Evolutionary conservation across 768 basidiomycete species (phyloP), one percentile per base, ranked within the genome.

Genomic region (Rhodotorula sphaerocarpa): DNA sequence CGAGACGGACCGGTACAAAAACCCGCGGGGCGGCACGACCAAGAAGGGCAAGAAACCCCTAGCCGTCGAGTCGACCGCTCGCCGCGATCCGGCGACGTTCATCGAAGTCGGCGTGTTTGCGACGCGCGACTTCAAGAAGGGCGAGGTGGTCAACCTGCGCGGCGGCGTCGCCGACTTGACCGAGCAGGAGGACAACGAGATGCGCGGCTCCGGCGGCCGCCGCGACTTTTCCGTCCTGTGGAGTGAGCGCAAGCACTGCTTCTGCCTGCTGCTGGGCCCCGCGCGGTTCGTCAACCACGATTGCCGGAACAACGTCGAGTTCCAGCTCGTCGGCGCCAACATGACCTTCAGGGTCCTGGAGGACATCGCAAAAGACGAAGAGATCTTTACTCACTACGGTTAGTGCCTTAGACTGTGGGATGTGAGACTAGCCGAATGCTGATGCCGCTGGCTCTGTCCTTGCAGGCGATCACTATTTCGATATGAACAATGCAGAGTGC

Each of bases 331-430:
- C 6, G 57, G 54, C 9, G 18, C 28, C 23, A 59, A 58, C 53
- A 69, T 69, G 67, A 10, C 51, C 30, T 69, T 69, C 67, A 58
- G 59, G 50, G 67, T 55, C 7, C 11, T 69, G 44, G 67, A 69
- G 53, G 63, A 69, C 42, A 65, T 69, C 54, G 44, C 53, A 5
- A 50, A 51, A 23, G 63, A 65, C 28, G 67, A 65, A 15, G 62
- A 69, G 50, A 41, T 69, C 43, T 69, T 69, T 33, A 69, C 67
- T 2, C 56, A 69, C 50, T 69, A 69, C 45, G 67, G 67, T 67
- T 5, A 25, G 50, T 50, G 14, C 3, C 10, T 23, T 33, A 31
- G 9, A 28, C 14, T 31, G 21, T n/a, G 16, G 3, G 28, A 3
- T 25, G 11, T 21, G n/a, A n/a, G n/a, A n/a, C n/a, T n/a, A n/a